Evolutionary conservation across 2,329 filamentous ascomycete species (phyloP).

Genomic region (Trichoderma brevicompactum): DNA sequence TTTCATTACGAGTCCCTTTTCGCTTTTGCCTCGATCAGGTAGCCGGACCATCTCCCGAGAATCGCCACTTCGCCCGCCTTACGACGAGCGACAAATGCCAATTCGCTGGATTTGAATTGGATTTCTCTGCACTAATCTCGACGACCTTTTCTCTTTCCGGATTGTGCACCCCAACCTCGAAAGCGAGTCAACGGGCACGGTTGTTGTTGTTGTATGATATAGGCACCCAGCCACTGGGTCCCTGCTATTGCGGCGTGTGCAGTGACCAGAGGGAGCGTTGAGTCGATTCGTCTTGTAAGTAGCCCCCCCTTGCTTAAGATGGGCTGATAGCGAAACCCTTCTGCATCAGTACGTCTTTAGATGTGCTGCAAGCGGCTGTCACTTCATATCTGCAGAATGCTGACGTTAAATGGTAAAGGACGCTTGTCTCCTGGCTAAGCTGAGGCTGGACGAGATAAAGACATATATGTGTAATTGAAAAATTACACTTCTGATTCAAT

Average conservation of each 20-base stretch:
- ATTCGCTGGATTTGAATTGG: background rate
- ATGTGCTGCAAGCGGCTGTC: background rate
- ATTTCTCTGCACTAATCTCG: background rate
- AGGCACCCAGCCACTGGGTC: background rate
- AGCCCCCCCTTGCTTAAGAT: slow-evolving; percentile 5
- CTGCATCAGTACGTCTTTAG: background rate
- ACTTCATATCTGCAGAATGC: background rate
- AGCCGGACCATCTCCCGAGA: background rate
- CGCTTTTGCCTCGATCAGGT: slow-evolving; percentile 1
- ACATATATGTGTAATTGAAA: too few relatives aligned
- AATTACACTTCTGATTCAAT: background rate
- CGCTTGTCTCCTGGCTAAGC: background rate
- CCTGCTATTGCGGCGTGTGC: background rate
- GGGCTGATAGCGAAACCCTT: background rate
- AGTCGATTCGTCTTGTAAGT: slow-evolving; percentile 17
- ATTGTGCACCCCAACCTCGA: slow-evolving; percentile 2
- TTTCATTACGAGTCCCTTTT: slow-evolving; percentile 6
- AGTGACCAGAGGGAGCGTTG: background rate
- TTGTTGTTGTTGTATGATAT: background rate
- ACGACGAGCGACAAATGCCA: background rate
- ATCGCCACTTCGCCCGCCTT: background rate
- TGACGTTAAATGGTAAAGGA: background rate
- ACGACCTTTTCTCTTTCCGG: background rate
- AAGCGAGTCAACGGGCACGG: background rate
- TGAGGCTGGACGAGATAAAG: background rate